Conservation (phyloP, 176 grass and related monocot species). For the Musa troglodytarum region DNA sequence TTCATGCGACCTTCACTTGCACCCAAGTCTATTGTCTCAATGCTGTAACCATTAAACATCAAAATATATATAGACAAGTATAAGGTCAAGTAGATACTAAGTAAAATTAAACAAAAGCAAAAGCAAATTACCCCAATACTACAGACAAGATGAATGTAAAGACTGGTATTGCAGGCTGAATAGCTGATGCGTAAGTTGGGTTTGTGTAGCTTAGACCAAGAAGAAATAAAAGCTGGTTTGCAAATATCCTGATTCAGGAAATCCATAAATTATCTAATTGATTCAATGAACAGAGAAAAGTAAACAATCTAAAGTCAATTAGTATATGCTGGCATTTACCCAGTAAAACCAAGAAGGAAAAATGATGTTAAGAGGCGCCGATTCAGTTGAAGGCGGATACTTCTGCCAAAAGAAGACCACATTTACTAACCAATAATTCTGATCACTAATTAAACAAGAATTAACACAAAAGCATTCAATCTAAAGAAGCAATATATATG, state of each 20-base stretch:
- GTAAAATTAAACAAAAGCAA: neutral
- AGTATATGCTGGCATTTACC: conserved; percentile 21
- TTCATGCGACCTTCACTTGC: conserved; percentile 54
- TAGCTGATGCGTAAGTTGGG: conserved; percentile 71
- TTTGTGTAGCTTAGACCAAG: conserved; percentile 80
- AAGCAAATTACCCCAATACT: conserved; percentile 31
- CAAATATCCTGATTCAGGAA: conserved; percentile 51
- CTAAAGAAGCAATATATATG: neutral
- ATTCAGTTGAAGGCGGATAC: conserved; percentile 39
- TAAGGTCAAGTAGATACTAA: neutral
- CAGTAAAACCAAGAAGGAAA: conserved; percentile 76
- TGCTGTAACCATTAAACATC: conserved; percentile 14
- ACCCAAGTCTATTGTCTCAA: conserved; percentile 60
- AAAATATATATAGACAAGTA: neutral
- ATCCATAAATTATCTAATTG: neutral
- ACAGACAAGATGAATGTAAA: conserved; percentile 74
- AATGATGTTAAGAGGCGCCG: conserved; percentile 51
- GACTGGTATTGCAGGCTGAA: conserved; percentile 93
- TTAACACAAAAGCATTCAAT: neutral
- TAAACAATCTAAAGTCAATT: neutral
- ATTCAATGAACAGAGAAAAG: neutral
- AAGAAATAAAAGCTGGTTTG: conserved; percentile 90
- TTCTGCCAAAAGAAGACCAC: conserved; percentile 21
- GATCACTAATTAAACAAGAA: neutral
- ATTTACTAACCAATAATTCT: conserved; percentile 2